Percentiles rank a stretch among this genome's conserved stretches.
Conservation (phyloP, 306 rosid species). For the Datisca glomerata region DNA sequence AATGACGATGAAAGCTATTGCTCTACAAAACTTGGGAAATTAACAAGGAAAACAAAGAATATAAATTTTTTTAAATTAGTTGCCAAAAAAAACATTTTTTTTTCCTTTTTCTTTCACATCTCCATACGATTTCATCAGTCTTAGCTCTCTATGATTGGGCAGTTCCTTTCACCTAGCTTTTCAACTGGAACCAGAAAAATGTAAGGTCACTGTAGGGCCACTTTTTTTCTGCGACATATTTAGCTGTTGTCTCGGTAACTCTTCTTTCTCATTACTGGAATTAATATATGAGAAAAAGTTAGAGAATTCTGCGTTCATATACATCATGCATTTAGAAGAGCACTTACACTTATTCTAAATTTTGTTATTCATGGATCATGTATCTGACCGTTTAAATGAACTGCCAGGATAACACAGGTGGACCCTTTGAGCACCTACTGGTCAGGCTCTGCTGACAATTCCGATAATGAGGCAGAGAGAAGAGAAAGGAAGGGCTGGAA, state of each 20-base stretch:
- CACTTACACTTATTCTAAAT: neutral
- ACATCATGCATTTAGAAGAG: too few relatives aligned
- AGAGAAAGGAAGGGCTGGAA: conserved; percentile 95
- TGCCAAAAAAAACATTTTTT: too few relatives aligned
- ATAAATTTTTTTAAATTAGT: too few relatives aligned
- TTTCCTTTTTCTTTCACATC: too few relatives aligned
- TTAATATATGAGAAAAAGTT: neutral
- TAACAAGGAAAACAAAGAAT: neutral
- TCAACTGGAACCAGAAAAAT: too few relatives aligned
- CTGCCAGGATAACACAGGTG: conserved; percentile 69
- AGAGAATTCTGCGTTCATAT: neutral
- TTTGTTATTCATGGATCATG: conserved; percentile 7
- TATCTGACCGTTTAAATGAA: conserved; percentile 21
- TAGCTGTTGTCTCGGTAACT: neutral
- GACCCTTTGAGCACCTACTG: conserved; percentile 72
- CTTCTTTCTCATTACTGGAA: neutral
- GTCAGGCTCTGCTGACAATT: conserved; percentile 42
- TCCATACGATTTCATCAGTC: too few relatives aligned
- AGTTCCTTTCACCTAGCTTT: too few relatives aligned
- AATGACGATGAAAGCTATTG: too few relatives aligned
- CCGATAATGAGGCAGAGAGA: conserved; percentile 45
- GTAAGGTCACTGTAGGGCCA: too few relatives aligned
- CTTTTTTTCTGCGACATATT: neutral
- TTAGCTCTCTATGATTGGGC: too few relatives aligned
- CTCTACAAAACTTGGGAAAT: neutral